Evolutionary conservation across 2,329 filamentous ascomycete species (phyloP).

Genomic region (Colletotrichum viniferum): DNA sequence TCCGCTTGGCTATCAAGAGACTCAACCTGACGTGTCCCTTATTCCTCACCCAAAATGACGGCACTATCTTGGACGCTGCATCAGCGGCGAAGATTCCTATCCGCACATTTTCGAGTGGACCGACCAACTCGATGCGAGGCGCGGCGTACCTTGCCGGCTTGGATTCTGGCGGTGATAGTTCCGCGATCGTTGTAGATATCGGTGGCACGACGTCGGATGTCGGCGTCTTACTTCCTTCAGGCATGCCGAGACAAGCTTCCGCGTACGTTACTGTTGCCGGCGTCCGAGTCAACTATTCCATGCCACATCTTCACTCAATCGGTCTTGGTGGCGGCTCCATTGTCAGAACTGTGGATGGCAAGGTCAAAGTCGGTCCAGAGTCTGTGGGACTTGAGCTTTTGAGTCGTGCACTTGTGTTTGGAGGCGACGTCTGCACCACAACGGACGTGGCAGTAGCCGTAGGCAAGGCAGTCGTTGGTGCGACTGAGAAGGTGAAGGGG

Average conservation of each 20-base stretch:
- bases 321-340: slow-evolving; percentile 45
- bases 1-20: slow-evolving; percentile 54
- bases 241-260: slow-evolving; percentile 67
- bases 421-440: slow-evolving; percentile 49
- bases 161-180: slow-evolving; percentile 32
- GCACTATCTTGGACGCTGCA: slow-evolving; percentile 60
- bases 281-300: slow-evolving; percentile 64
- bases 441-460: slow-evolving; percentile 51
- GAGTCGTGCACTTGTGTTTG: slow-evolving; percentile 50
- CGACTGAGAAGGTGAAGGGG: slow-evolving; percentile 22
- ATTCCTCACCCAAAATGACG: slow-evolving; percentile 69
- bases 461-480: slow-evolving; percentile 54
- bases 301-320: slow-evolving; percentile 20
- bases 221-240: slow-evolving; percentile 56
- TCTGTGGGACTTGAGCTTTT: slow-evolving; percentile 53
- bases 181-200: slow-evolving; percentile 52
- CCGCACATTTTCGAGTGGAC: slow-evolving; percentile 51
- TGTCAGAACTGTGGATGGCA: slow-evolving; percentile 33
- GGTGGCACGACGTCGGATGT: slow-evolving; percentile 60
- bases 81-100: slow-evolving; percentile 61
- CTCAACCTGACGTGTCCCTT: slow-evolving; percentile 58
- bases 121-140: slow-evolving; percentile 55
- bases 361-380: slow-evolving; percentile 51
- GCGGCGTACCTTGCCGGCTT: slow-evolving; percentile 51
- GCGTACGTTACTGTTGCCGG: slow-evolving; percentile 67